A percentile compares a stretch with the other conserved stretches of the same genome.
phyloP scores from a whole-genome alignment of 1,284 basidiomycete species.

The Puccinia hordei region DNA sequence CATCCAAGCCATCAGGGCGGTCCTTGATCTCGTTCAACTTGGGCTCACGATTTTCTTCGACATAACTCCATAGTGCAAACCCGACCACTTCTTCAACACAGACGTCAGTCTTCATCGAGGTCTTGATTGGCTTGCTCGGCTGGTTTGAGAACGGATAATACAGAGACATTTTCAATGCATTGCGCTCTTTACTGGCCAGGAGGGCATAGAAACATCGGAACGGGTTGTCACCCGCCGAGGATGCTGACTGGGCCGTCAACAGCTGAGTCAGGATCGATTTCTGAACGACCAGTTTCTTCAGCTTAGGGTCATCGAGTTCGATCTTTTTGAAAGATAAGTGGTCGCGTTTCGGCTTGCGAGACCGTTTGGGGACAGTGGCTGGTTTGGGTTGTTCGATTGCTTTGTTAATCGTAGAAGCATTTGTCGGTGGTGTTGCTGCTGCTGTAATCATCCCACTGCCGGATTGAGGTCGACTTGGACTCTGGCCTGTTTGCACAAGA shows the following conservation, averaged over 20 bases:
- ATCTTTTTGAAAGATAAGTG: conserved; percentile 34
- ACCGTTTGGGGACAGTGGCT: not conserved
- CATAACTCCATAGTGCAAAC: conserved; percentile 84
- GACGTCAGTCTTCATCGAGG: conserved; percentile 79
- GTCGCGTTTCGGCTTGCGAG: conserved; percentile 15
- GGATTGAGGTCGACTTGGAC: conserved; percentile 4
- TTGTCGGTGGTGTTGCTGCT: not conserved
- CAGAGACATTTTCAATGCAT: conserved; percentile 68
- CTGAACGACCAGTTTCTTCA: conserved; percentile 9
- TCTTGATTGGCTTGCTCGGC: conserved; percentile 63
- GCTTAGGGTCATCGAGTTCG: not conserved
- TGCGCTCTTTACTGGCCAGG: conserved; percentile 58
- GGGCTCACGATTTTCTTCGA: conserved; percentile 81
- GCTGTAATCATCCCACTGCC: not conserved
- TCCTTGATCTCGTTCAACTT: conserved; percentile 70
- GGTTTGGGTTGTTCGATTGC: not conserved
- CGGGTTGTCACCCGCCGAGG: conserved; percentile 56
- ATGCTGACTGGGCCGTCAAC: conserved; percentile 27
- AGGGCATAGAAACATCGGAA: conserved; percentile 61
- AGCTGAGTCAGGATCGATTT: conserved; percentile 42
- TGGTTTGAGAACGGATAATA: conserved; percentile 82
- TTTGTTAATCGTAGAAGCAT: not conserved
- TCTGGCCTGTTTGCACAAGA: not conserved
- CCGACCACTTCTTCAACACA: conserved; percentile 95
- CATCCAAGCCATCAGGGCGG: conserved; percentile 67